Conservation (phyloP, 148 eudicot genomes). For the Rhododendron ferrugineum region DNA sequence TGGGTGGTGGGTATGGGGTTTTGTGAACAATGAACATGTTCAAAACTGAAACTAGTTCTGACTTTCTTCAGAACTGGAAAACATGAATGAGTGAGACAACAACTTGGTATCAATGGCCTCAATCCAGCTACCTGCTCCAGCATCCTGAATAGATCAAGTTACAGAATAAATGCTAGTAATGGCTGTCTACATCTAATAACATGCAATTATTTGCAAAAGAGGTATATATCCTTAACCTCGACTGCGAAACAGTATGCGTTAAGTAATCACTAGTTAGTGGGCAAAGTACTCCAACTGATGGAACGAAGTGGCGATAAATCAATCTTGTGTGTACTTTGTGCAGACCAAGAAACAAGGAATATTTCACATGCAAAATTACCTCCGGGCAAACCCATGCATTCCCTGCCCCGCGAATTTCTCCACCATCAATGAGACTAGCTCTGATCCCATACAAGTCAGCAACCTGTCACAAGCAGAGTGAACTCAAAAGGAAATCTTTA, state of each 20-base stretch:
- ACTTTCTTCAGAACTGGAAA: not conserved
- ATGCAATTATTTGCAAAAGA: not conserved
- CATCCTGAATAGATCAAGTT: not conserved
- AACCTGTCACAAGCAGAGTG: conserved; percentile 45
- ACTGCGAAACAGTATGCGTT: not conserved
- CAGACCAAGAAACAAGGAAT: conserved; percentile 10
- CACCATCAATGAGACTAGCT: conserved; percentile 94
- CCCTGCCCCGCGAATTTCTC: conserved; percentile 99
- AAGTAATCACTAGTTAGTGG: conserved; percentile 1
- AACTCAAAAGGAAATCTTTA: not conserved
- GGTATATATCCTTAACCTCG: not conserved
- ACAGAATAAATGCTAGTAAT: not conserved
- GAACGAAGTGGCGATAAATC: not conserved
- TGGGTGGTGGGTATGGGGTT: not conserved
- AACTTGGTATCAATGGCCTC: not conserved
- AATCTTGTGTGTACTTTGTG: not conserved
- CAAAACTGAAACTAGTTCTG: not conserved
- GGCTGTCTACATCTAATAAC: not conserved
- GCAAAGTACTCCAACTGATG: conserved; percentile 4
- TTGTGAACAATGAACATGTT: not conserved
- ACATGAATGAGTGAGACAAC: not conserved
- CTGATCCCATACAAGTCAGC: conserved; percentile 97
- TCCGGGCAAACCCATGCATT: conserved; percentile 99
- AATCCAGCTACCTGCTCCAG: not conserved
- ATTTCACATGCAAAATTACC: conserved; percentile 36